Conservation (phyloP, 805 yeast genomes). For the Metschnikowia baotianmanensis region DNA sequence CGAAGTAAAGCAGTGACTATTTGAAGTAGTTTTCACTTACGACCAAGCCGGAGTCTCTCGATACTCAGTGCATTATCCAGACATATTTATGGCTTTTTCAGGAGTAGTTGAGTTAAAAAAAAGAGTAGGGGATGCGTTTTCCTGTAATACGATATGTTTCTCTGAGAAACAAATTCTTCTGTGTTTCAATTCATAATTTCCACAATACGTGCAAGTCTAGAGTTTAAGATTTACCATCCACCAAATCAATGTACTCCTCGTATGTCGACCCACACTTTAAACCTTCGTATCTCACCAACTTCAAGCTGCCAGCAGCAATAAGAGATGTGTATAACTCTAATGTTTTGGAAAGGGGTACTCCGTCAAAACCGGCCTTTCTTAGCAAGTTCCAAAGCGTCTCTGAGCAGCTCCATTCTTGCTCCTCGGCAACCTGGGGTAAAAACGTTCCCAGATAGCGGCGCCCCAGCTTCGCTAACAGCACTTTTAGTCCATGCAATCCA, state of each 20-base stretch:
- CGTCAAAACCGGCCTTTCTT: slow-evolving; percentile 59
- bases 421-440: slow-evolving; percentile 85
- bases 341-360: slow-evolving; percentile 13
- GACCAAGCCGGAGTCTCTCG: too few relatives aligned
- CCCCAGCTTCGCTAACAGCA: slow-evolving; percentile 46
- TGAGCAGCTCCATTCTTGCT: slow-evolving; percentile 75
- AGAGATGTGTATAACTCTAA: slow-evolving; percentile 29
- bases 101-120: too few relatives aligned
- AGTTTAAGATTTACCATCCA: too few relatives aligned
- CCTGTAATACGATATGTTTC: too few relatives aligned
- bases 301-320: slow-evolving; percentile 32
- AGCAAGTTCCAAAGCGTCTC: slow-evolving; percentile 72
- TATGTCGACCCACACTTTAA: slow-evolving; percentile 27
- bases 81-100: too few relatives aligned
- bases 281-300: slow-evolving; percentile 37
- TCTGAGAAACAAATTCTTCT: too few relatives aligned
- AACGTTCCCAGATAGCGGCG: slow-evolving; percentile 68
- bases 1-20: too few relatives aligned
- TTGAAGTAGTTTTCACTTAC: too few relatives aligned
- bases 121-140: too few relatives aligned
- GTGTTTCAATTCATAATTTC: too few relatives aligned
- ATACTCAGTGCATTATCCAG: too few relatives aligned
- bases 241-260: slow-evolving; percentile 22
- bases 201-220: too few relatives aligned
- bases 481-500: slow-evolving; percentile 79